phyloP scores from a whole-genome alignment of 2,329 filamentous ascomycete genomes.

The Calonectria crousiana region DNA sequence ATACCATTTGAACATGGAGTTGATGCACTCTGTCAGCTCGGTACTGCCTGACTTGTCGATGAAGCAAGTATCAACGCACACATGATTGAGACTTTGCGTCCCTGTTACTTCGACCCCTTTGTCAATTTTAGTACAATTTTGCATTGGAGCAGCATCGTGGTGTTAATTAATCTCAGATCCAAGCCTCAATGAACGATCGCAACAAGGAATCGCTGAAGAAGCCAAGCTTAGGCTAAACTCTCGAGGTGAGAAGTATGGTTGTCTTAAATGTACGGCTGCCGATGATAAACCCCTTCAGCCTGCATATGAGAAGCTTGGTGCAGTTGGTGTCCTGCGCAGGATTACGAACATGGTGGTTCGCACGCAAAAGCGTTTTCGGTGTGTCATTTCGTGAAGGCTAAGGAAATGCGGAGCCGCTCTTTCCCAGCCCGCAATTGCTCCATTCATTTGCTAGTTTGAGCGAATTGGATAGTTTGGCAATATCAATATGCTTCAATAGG shows the following conservation, averaged over 20 bases:
- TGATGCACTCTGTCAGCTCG: neutral
- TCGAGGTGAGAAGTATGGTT: neutral
- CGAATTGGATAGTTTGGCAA: no score
- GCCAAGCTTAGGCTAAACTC: neutral
- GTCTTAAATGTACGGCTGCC: neutral
- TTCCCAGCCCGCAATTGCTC: no score
- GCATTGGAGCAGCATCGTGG: neutral
- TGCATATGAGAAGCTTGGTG: neutral
- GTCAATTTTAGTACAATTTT: neutral
- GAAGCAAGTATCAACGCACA: neutral
- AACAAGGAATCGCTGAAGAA: neutral
- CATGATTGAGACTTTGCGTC: neutral
- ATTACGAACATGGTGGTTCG: neutral
- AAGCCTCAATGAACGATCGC: neutral
- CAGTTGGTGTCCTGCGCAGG: neutral
- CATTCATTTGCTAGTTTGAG: no score
- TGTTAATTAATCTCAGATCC: neutral
- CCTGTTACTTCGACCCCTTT: neutral
- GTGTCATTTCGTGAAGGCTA: no score
- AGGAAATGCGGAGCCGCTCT: no score
- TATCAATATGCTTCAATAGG: no score
- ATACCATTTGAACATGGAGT: slow-evolving; percentile 3
- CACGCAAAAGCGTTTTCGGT: no score
- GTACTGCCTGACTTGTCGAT: neutral
- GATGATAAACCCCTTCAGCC: neutral